Evolutionary conservation across 441 rosid genomes (phyloP).

Genomic region (Brassica balearica): DNA sequence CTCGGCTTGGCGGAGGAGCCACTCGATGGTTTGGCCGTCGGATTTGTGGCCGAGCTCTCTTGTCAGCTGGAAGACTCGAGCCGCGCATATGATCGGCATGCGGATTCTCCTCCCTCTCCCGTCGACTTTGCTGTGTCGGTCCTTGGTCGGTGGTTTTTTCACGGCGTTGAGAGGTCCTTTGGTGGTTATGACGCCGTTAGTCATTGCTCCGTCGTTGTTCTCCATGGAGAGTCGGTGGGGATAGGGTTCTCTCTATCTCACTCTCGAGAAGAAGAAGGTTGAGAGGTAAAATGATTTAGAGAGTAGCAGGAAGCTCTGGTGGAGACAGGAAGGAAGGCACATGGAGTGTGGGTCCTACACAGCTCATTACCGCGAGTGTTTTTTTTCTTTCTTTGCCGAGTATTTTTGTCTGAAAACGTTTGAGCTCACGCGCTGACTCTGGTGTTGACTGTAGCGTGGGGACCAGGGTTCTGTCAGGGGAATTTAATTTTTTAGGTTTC

Average conservation of each 20-base stretch:
- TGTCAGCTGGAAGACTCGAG: conserved; percentile 90
- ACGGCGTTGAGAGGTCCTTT: conserved; percentile 43
- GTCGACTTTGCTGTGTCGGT: conserved; percentile 95
- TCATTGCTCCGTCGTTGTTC: conserved; percentile 53
- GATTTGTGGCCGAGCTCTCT: conserved; percentile 94
- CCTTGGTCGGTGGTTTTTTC: conserved; percentile 91
- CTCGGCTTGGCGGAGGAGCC: conserved; percentile 98
- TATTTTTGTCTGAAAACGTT: conserved; percentile 22
- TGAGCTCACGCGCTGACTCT: conserved; percentile 42
- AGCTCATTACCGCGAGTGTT: conserved; percentile 53
- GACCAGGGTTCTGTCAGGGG: conserved; percentile 38
- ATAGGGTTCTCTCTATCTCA: background rate
- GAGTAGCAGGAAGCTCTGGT: conserved; percentile 79
- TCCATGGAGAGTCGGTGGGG: conserved; percentile 43
- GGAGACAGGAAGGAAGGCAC: conserved; percentile 95
- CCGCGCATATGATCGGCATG: conserved; percentile 96
- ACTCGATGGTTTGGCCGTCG: conserved; percentile 93
- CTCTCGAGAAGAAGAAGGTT: background rate
- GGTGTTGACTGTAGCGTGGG: conserved; percentile 41
- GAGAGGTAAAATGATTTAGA: background rate
- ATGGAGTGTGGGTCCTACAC: conserved; percentile 85
- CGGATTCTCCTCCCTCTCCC: conserved; percentile 94
- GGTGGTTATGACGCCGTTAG: conserved; percentile 49
- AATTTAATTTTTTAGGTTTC: conserved; percentile 39
- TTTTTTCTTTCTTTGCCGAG: background rate